phyloP scores from a whole-genome alignment of 2,329 filamentous ascomycete species.

The Trichoderma gracile region DNA sequence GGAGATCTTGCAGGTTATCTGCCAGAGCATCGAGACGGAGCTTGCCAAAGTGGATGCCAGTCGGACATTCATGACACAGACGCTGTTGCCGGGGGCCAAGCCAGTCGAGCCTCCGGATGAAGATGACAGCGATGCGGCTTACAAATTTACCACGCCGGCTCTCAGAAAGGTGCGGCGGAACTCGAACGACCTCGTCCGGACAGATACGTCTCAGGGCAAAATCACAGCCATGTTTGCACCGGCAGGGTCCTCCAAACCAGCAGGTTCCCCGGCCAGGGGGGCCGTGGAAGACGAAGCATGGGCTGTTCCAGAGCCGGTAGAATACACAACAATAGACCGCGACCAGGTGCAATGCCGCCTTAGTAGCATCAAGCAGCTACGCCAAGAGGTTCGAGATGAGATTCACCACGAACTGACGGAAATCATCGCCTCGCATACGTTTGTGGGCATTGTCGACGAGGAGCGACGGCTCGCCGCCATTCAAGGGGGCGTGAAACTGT shows the following conservation, averaged over 20 bases:
- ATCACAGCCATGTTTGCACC: constrained; percentile 89
- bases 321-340: constrained; percentile 72
- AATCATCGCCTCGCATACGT: constrained; percentile 83
- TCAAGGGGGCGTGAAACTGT: constrained; percentile 89
- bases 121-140: constrained; percentile 35
- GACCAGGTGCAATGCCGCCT: constrained; percentile 71
- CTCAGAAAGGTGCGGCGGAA: constrained; percentile 44
- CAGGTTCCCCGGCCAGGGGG: constrained; percentile 11
- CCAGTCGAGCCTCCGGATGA: constrained; percentile 32
- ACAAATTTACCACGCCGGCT: constrained; percentile 40
- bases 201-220: constrained; percentile 84
- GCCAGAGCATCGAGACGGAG: constrained; percentile 73
- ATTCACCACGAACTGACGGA: constrained; percentile 87
- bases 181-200: constrained; percentile 81
- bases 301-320: constrained; percentile 51
- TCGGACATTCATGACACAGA: constrained; percentile 92
- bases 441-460: constrained; percentile 90
- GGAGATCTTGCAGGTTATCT: constrained; percentile 86
- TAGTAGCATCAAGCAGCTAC: constrained; percentile 81
- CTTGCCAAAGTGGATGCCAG: constrained; percentile 89
- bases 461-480: constrained; percentile 85
- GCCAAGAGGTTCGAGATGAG: constrained; percentile 73
- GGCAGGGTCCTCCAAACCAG: constrained; percentile 43
- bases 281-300: constrained; percentile 39
- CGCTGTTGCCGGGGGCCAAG: constrained; percentile 70